Conservation (phyloP, 208 protist species). For the Leishmania aethiopica region DNA sequence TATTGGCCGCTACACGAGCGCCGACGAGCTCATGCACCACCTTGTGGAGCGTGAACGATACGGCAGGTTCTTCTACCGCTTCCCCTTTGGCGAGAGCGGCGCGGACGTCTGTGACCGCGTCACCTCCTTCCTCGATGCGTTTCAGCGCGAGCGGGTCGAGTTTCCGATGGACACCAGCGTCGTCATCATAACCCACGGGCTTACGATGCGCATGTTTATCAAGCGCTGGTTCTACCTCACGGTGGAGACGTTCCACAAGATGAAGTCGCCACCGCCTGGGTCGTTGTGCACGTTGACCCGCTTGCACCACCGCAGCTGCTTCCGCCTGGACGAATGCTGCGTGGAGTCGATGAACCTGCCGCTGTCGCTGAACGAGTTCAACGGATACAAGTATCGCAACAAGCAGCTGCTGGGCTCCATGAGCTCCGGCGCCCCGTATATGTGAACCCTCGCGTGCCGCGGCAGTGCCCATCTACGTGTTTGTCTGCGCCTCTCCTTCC, state of each 20-base stretch:
- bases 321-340: constrained; percentile 70
- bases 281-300: constrained; percentile 75
- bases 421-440: constrained; percentile 88
- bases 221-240: constrained; percentile 92
- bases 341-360: constrained; percentile 76
- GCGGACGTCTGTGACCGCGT: constrained; percentile 94
- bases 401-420: constrained; percentile 88
- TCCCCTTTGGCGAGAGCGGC: constrained; percentile 91
- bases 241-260: constrained; percentile 90
- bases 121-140: constrained; percentile 88
- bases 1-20: constrained; percentile 89
- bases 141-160: constrained; percentile 80
- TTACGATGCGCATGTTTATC: constrained; percentile 90
- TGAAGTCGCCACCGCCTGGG: constrained; percentile 75
- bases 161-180: constrained; percentile 89
- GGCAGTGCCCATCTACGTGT: background rate
- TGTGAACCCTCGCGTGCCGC: constrained; percentile 36
- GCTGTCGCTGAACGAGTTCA: constrained; percentile 82
- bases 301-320: constrained; percentile 78
- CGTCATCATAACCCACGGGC: constrained; percentile 89
- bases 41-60: constrained; percentile 78
- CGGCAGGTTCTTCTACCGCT: constrained; percentile 94
- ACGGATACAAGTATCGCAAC: constrained; percentile 91
- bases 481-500: background rate
- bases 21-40: constrained; percentile 62